Conservation (phyloP, 1,284 basidiomycete species). For the Cutaneotrichosporon mucoides region DNA sequence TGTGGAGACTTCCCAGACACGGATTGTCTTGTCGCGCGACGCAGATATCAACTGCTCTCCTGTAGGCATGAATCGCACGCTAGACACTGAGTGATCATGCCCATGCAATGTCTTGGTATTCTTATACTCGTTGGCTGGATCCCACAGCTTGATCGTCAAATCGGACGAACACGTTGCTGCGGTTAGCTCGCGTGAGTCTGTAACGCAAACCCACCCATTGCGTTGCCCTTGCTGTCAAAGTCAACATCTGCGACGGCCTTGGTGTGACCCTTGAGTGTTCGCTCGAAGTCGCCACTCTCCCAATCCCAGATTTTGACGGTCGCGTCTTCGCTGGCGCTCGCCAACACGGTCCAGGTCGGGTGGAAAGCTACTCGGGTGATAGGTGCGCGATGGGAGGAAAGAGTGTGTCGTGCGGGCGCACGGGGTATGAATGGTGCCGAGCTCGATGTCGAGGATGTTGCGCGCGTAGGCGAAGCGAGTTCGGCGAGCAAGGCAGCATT, state of each 20-base stretch:
- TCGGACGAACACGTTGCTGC: slow-evolving; percentile 84
- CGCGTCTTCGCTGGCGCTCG: slow-evolving; percentile 79
- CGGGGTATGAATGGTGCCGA: slow-evolving; percentile 73
- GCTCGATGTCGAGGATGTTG: slow-evolving; percentile 54
- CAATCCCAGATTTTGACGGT: slow-evolving; percentile 93
- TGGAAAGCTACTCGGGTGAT: slow-evolving; percentile 80
- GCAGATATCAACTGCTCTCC: slow-evolving; percentile 79
- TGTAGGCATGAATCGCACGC: slow-evolving; percentile 75
- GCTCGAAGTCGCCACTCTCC: slow-evolving; percentile 88
- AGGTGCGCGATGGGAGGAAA: slow-evolving; percentile 73
- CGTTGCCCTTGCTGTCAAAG: slow-evolving; percentile 76
- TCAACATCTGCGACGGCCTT: slow-evolving; percentile 82
- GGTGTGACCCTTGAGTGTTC: slow-evolving; percentile 87
- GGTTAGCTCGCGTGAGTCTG: background rate
- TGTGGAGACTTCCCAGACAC: slow-evolving; percentile 78
- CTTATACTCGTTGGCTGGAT: slow-evolving; percentile 81
- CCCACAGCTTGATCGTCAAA: slow-evolving; percentile 87
- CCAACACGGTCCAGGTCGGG: slow-evolving; percentile 75
- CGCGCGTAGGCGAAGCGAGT: slow-evolving; percentile 52
- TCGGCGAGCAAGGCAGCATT: slow-evolving; percentile 74
- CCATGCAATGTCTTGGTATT: slow-evolving; percentile 81
- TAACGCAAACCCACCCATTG: slow-evolving; percentile 59
- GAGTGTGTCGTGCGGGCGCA: slow-evolving; percentile 68
- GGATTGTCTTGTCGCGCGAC: slow-evolving; percentile 79
- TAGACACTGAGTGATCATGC: slow-evolving; percentile 85